Base-by-base conservation (phyloP, 306 rosid genomes). In the Nissolia schottii region DNA sequence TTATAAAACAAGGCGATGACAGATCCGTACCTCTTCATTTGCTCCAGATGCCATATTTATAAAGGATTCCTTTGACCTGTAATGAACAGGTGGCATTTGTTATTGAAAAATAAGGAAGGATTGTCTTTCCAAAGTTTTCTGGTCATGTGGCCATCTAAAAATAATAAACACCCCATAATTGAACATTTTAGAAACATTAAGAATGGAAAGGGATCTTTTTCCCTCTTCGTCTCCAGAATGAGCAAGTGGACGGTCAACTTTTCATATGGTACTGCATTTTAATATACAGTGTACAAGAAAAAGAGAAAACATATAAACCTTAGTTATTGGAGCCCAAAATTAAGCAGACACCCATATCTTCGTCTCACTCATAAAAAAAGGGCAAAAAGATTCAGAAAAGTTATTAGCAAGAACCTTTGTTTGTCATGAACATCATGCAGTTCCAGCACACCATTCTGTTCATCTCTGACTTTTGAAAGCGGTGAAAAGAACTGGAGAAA, bases 31-130 rank as follows among this genome's bases (percentile, higher is more conserved):
- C 94, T 95, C 99, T 54, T 95, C 99, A 80, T 81, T 95, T 72
- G 97, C 99, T 81, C 97, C 99, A 22, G 96, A 97, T 66, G 99
- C 83, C 80, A 95, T 95, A 81, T 89, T 78, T 73, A 95, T 66
- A 38, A 95, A 92, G 64, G 96, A 82, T 13, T 92, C 96, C 78
- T 87, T 95, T 40, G 96, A 85, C 84, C 99, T 94, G 87, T 16
- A 80, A 66, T 43, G 74, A 71, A 27, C 74, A 67, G 5, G 45
- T 65, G 8, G 29, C 29, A 74, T 35, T 64, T 20, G 27, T 75
- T 43, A 78, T 32, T 31, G 41, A 60, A 83, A 74, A 23, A 22
- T 59, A 62, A 15, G 27, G 57, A 49, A 20, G 25, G 7, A 57
- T 43, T 37, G 63, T 50, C 31, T 38, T 53, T 32, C 40, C 31